Percentiles rank a stretch among this genome's conserved stretches.
Evolutionary conservation across 305 asterid genomes (phyloP).

Genomic region (Striga hermonthica): DNA sequence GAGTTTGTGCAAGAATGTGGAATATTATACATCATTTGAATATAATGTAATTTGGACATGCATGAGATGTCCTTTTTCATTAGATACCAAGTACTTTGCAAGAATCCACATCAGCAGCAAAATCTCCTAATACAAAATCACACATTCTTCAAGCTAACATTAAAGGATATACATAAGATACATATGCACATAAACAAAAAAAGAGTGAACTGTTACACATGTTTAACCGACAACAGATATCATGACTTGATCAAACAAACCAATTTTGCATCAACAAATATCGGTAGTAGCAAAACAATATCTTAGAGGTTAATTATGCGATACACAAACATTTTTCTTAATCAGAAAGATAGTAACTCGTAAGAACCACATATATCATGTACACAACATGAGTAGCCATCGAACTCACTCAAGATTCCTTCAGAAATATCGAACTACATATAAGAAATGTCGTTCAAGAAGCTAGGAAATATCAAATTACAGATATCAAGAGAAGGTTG

Average conservation of each 20-base stretch:
- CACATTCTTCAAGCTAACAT: constrained; percentile 42
- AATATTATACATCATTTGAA: too few species aligned
- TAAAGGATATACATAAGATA: constrained; percentile 35
- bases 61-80: too few species aligned
- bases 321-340: background rate
- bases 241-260: background rate
- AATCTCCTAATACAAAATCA: constrained; percentile 33
- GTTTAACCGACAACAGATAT: background rate
- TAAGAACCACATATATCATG: constrained; percentile 2
- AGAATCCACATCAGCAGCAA: constrained; percentile 40
- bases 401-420: background rate
- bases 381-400: background rate
- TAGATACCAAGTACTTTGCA: constrained; percentile 26
- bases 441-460: background rate
- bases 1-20: too few species aligned
- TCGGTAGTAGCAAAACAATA: background rate
- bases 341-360: constrained; percentile 5
- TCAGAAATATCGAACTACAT: background rate
- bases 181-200: constrained; percentile 6
- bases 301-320: background rate
- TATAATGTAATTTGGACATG: too few species aligned
- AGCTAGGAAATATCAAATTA: background rate
- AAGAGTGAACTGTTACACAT: background rate
- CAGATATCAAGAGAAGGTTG: too few species aligned
- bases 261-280: background rate